Evolutionary conservation across 2,329 filamentous ascomycete species (phyloP).

Genomic region (Aspergillus sp.): DNA sequence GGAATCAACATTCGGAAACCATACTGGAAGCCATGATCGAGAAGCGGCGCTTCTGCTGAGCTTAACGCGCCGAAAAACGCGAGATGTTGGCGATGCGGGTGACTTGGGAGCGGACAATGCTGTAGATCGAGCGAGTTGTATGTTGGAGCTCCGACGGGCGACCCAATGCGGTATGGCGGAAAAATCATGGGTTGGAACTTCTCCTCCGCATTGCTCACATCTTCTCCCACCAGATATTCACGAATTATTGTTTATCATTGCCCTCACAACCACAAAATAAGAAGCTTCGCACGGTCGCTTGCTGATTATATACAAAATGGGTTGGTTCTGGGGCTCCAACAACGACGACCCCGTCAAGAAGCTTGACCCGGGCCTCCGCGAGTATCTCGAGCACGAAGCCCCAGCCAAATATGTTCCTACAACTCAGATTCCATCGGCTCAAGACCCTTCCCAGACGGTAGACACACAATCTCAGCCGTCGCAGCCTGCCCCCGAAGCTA

Average conservation of each 20-base stretch:
- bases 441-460: slow-evolving; percentile 12
- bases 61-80: slow-evolving; percentile 25
- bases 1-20: slow-evolving; percentile 5
- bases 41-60: slow-evolving; percentile 23
- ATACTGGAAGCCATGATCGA: slow-evolving; percentile 36
- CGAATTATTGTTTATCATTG: no score
- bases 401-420: slow-evolving; percentile 61
- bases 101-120: no score
- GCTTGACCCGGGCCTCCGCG: slow-evolving; percentile 76
- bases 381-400: slow-evolving; percentile 79
- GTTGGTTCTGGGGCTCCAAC: slow-evolving; percentile 59
- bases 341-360: slow-evolving; percentile 63
- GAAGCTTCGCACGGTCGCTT: no score
- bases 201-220: slow-evolving; percentile 4
- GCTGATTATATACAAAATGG: slow-evolving; percentile 41
- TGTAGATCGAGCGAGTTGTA: slow-evolving; percentile 2
- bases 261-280: no score
- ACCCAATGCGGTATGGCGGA: slow-evolving; percentile 18
- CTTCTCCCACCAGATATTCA: no score
- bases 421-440: slow-evolving; percentile 15
- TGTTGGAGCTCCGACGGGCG: not conserved
- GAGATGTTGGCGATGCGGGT: slow-evolving; percentile 3
- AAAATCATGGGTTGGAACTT: slow-evolving; percentile 7
- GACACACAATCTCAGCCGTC: slow-evolving; percentile 19
- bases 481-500: slow-evolving; percentile 12